phyloP scores from a whole-genome alignment of 352 stramenopile species.

The Globisporangium iwayamae region DNA sequence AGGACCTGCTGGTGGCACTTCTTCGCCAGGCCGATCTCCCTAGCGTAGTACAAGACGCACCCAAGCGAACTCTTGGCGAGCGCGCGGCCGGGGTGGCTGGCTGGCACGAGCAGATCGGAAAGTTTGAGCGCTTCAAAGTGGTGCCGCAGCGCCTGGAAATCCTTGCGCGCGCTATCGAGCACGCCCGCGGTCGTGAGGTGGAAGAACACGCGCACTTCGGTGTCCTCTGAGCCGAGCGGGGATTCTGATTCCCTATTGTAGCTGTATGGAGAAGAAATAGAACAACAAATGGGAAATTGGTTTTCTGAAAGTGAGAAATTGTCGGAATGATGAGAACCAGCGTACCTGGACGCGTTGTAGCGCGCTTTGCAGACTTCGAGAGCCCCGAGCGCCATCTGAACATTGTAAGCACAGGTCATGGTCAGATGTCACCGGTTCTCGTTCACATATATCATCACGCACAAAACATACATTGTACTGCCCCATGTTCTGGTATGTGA shows the following conservation, averaged over 20 bases:
- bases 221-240: slow-evolving; percentile 11
- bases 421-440: too few relatives aligned
- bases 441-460: background rate
- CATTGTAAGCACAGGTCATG: background rate
- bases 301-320: background rate
- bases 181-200: slow-evolving; percentile 45
- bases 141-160: slow-evolving; percentile 43
- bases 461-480: slow-evolving; percentile 54
- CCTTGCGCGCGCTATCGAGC: slow-evolving; percentile 46
- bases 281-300: background rate
- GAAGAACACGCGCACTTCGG: slow-evolving; percentile 54
- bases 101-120: slow-evolving; percentile 26
- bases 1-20: slow-evolving; percentile 58
- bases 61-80: slow-evolving; percentile 52
- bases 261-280: background rate
- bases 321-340: background rate
- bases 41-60: slow-evolving; percentile 52
- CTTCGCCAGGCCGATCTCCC: slow-evolving; percentile 43
- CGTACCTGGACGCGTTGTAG: slow-evolving; percentile 35
- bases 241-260: background rate
- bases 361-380: slow-evolving; percentile 39
- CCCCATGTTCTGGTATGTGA: slow-evolving; percentile 63
- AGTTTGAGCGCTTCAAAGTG: slow-evolving; percentile 52
- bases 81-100: slow-evolving; percentile 28
- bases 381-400: slow-evolving; percentile 55